Conservation (phyloP, 208 protist species). For the Acanthamoeba healyi region DNA sequence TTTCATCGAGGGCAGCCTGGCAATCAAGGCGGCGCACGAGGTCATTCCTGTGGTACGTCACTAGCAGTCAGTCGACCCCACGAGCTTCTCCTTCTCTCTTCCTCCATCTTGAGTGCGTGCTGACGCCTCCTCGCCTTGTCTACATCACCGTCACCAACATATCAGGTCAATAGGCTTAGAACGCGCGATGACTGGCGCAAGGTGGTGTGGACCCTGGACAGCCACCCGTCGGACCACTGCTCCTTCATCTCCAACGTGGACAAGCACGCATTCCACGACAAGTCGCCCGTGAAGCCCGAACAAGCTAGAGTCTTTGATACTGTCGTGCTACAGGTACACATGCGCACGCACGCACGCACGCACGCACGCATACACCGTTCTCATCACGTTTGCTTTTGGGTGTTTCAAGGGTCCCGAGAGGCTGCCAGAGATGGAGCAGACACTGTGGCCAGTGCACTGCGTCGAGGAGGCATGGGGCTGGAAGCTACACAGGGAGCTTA, state of each 20-base stretch:
- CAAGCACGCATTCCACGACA: slow-evolving; percentile 52
- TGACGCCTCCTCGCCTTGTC: too few relatives aligned
- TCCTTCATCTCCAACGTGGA: slow-evolving; percentile 23
- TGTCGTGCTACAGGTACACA: slow-evolving; percentile 28
- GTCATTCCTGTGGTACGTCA: slow-evolving; percentile 34
- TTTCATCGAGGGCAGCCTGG: slow-evolving; percentile 35
- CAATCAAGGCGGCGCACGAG: neutral
- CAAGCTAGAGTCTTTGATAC: neutral
- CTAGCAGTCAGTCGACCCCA: too few relatives aligned
- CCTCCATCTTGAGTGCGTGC: neutral
- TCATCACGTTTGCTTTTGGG: too few relatives aligned
- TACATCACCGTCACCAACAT: too few relatives aligned
- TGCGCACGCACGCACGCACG: neutral
- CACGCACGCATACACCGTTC: too few relatives aligned
- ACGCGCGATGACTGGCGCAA: neutral
- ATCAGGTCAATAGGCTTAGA: neutral
- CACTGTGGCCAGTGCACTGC: slow-evolving; percentile 34
- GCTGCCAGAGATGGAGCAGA: slow-evolving; percentile 42
- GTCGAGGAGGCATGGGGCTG: slow-evolving; percentile 6
- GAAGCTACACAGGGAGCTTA: slow-evolving; percentile 22
- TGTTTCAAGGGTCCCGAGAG: too few relatives aligned
- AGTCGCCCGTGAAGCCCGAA: neutral
- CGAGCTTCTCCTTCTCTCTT: neutral
- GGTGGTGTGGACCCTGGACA: slow-evolving; percentile 52
- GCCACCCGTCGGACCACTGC: slow-evolving; percentile 30